phyloP scores from a whole-genome alignment of 2,329 filamentous ascomycete genomes.

The Fusarium penzigii region DNA sequence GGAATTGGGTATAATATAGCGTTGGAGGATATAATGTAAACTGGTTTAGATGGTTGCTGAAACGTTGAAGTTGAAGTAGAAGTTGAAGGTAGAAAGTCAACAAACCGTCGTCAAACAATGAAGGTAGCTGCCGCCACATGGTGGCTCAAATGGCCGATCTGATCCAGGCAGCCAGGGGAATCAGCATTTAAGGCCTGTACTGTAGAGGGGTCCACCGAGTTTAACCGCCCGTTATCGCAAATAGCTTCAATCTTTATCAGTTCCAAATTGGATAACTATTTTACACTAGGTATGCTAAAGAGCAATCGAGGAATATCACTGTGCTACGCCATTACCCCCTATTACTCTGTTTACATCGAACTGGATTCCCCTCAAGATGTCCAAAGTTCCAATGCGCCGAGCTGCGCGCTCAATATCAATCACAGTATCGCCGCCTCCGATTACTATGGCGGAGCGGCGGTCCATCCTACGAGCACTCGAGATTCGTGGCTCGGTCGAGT shows the following conservation, averaged over 20 bases:
- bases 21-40: not conserved
- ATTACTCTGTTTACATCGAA: too few relatives aligned
- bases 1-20: not conserved
- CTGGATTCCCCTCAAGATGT: not conserved
- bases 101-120: not conserved
- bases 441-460: constrained; percentile 55
- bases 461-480: constrained; percentile 55
- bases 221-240: not conserved
- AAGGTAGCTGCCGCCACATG: not conserved
- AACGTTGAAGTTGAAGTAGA: not conserved
- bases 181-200: too few relatives aligned
- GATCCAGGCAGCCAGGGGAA: too few relatives aligned
- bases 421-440: constrained; percentile 52
- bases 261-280: constrained; percentile 3
- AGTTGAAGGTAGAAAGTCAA: not conserved
- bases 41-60: not conserved
- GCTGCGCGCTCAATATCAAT: constrained; percentile 48
- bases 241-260: not conserved
- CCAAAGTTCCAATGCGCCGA: constrained; percentile 3
- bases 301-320: too few relatives aligned
- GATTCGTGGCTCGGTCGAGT: constrained; percentile 50
- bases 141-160: not conserved
- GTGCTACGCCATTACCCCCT: too few relatives aligned
- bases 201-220: constrained; percentile 15
- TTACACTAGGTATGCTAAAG: constrained; percentile 3